Evolutionary conservation across 2,329 filamentous ascomycete species (phyloP), one percentile per base, ranked within the genome.

Genomic region (Beauveria pseudobassiana): DNA sequence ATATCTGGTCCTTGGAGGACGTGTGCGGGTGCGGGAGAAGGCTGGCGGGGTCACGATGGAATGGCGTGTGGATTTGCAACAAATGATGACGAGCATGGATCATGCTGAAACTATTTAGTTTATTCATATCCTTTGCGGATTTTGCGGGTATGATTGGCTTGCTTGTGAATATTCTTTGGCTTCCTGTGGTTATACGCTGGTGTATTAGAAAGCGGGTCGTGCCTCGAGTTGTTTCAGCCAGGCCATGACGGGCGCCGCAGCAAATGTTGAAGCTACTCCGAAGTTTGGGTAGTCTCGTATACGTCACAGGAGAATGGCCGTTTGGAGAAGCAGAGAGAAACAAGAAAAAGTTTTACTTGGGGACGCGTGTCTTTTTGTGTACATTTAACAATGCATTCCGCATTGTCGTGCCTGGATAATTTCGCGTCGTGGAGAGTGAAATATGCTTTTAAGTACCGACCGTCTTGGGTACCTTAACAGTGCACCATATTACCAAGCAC

Each of bases 151-250:
- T 38, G 10, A 38, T 38, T 38, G 12, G 30, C 30, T 14, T 34
- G 30, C 10, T 34, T 34, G 30, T 34, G 12, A 38, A 38, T 38
- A 16, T 38, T 38, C 12, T 34, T 34, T 34, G 14, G 46, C 46
- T 26, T 8, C 10, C 14, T 30, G 26, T 34, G 12, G 50, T 38
- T 16, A 38, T 38, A 38, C 12, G 5, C 34, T 38, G 34, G 34
- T 34, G 30, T 38, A 38, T 38, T 38, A 22, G n/a, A 34, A 30
- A 53, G 59, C 54, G 43, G 45, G 49, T 66, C 61, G 63, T 57
- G 62, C 63, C 60, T 64, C 58, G 34, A 59, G 40, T 38, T 55
- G 66, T 67, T 67, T 67, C 66, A 67, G 40, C 51, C 59, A 34
- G 49, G 38, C 52, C n/a, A 52, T 51, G 65, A 74, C 63, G 34